Conservation (phyloP, 768 basidiomycete species). For the Galerina marginata region DNA sequence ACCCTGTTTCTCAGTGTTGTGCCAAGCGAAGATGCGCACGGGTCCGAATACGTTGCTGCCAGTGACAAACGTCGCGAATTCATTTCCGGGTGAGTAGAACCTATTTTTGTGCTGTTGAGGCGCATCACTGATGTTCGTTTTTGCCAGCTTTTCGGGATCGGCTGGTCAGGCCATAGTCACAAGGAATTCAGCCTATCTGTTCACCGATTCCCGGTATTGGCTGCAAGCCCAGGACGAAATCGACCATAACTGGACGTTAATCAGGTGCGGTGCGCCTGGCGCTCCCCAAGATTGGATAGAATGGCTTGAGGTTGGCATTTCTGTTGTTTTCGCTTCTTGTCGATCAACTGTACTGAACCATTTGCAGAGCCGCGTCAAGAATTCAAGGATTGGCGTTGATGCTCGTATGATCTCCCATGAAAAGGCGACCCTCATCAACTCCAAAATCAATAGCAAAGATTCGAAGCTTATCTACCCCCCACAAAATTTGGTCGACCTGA, state of each 20-base stretch:
- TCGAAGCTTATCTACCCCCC: conserved; percentile 81
- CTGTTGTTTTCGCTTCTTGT: not conserved
- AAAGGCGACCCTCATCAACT: conserved; percentile 64
- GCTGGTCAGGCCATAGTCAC: conserved; percentile 78
- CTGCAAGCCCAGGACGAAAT: conserved; percentile 73
- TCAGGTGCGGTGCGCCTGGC: conserved; percentile 57
- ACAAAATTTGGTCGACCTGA: conserved; percentile 82
- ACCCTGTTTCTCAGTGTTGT: conserved; percentile 54
- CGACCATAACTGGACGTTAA: conserved; percentile 75
- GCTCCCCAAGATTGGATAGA: conserved; percentile 79
- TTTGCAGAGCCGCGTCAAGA: conserved; percentile 42
- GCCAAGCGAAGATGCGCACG: conserved; percentile 83
- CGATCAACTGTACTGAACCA: not conserved
- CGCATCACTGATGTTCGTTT: conserved; percentile 7
- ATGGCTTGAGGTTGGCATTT: conserved; percentile 65
- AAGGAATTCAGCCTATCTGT: conserved; percentile 67
- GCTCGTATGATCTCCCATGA: conserved; percentile 82
- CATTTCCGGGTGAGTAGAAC: conserved; percentile 66
- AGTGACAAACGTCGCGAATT: conserved; percentile 81
- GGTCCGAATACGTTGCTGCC: conserved; percentile 79
- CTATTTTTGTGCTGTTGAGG: conserved; percentile 9
- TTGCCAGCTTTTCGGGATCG: conserved; percentile 40
- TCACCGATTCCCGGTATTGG: conserved; percentile 88
- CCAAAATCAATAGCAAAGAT: conserved; percentile 54
- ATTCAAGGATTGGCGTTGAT: conserved; percentile 77